Evolutionary conservation across 1,284 basidiomycete genomes (phyloP), one percentile per base, ranked within the genome.

Genomic region (Rhodotorula sp.): DNA sequence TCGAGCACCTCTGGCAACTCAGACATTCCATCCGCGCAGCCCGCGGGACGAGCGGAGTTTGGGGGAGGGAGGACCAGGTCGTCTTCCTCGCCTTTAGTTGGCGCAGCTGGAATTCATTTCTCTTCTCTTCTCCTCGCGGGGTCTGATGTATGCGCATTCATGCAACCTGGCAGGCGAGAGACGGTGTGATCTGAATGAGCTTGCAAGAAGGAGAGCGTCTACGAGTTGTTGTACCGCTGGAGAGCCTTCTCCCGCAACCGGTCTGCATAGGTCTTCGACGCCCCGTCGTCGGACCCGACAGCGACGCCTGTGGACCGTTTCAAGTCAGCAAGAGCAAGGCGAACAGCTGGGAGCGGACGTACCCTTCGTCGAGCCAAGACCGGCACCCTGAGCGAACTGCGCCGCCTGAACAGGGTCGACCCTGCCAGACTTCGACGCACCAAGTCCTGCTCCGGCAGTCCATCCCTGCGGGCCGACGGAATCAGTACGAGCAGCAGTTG

Each of bases 401-500:
- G 90, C 87, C 15, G 92, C 88, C 67, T 81, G 88, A 86, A 96
- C 87, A 4, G 93, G 93, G 62, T 93, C 91, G 24, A 91, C 87
- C 63, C 92, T 82, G 29, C 93, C 93, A 66, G 90, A 10, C 88
- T 90, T 64, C 84, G 62, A 85, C 10, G 85, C 84, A 1, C 93
- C 93, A 52, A 96, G 81, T 1, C 93, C 93, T n/a, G 85, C 88
- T 5, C 93, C 93, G 77, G 90, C 88, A 70, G 85, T 89, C 93
- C 93, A 96, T 0, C 94, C 93, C 76, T 75, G 29, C 34, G 22
- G 46, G 53, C 17, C 34, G 8, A 27, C 34, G 11, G 44, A 32
- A 46, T 60, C 39, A 48, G 57, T 36, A 49, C 9, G 17, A 2
- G 22, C 39, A 22, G n/a, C 4, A 44, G 27, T 3, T 22, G 34